Base-by-base conservation (phyloP, 768 basidiomycete genomes). In the Serendipita sp. region DNA sequence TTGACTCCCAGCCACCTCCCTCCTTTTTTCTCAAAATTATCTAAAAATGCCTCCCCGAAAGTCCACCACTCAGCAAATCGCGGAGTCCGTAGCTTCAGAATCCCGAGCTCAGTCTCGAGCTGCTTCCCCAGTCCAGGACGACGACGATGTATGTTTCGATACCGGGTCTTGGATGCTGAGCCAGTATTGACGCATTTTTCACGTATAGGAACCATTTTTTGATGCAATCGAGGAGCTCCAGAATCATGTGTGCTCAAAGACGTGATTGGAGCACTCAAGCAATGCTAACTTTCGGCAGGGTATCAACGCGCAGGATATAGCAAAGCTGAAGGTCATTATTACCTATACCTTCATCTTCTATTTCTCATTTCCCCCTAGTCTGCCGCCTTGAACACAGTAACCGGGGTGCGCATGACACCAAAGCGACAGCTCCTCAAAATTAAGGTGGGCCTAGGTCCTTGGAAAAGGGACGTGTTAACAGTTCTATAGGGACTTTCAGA, bases 301-400 rank as follows among this genome's bases (percentile, higher is more conserved):
- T 13, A 94, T 95, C 73, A 95, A 93, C 68, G 85, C 92, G 32
- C 91, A 95, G 77, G 94, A 97, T 72, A 96, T 97, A 65, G 73
- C 87, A 62, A 97, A 97, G 75, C 83, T 97, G 67, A 96, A 96
- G 76, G 89, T 85, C 52, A 64, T 68, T 70, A 5, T 63, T 74
- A 45, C 66, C 46, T 35, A 47, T 30, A 16, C 51, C 35, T 38
- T 63, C 16, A 41, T 2, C 44, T 36, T 18, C 28, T 30, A 13
- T 64, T 54, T 16, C 63, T 62, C 36, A 13, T 23, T 66, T 3
- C 23, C 16, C 45, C 38, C 45, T 10, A 91, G 89, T 75, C 84
- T 38, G 88, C 88, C 34, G 84, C 89, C 1, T 85, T 92, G 52
- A 85, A 91, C 70, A 92, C 90, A 2, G 79, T 92, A 1, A 89